A percentile compares a stretch with the other conserved stretches of the same genome.
These are phyloP conservation scores for Aspergillus taichungensis DNA, from an alignment of 495 filamentous ascomycete genomes.

Conservation along the genomic window DNA sequence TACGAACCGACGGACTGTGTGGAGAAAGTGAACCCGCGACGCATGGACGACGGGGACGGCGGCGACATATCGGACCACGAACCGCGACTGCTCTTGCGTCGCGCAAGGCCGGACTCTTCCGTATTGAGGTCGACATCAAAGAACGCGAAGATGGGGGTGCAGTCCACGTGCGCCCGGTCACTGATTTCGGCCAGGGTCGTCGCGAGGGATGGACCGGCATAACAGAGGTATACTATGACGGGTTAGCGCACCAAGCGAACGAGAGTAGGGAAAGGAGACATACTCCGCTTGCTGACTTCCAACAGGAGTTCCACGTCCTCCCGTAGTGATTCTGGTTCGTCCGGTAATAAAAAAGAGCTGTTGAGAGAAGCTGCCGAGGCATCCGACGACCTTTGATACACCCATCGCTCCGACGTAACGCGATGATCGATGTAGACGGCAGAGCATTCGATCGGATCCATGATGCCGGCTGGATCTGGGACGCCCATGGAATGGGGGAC, in stretches of 20 bases:
- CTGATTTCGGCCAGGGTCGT: slow-evolving; percentile 59
- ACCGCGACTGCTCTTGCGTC: slow-evolving; percentile 30
- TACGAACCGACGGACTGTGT: slow-evolving; percentile 50
- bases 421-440: slow-evolving; percentile 78
- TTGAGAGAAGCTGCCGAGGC: slow-evolving; percentile 18
- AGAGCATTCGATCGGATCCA: slow-evolving; percentile 66
- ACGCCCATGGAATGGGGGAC: slow-evolving; percentile 7
- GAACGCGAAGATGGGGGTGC: slow-evolving; percentile 66
- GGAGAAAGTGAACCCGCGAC: slow-evolving; percentile 36
- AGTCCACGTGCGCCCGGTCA: slow-evolving; percentile 50
- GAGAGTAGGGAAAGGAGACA: slow-evolving; percentile 11
- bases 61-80: slow-evolving; percentile 29
- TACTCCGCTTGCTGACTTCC: slow-evolving; percentile 47
- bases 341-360: slow-evolving; percentile 20
- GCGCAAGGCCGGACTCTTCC: slow-evolving; percentile 23
- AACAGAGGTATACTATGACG: slow-evolving; percentile 61
- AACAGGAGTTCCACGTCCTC: slow-evolving; percentile 42
- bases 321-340: slow-evolving; percentile 43
- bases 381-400: slow-evolving; percentile 33
- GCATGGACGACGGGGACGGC: slow-evolving; percentile 28
- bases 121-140: slow-evolving; percentile 50
- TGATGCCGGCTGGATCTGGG: slow-evolving; percentile 26
- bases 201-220: slow-evolving; percentile 60
- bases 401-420: slow-evolving; percentile 53
- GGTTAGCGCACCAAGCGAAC: neutral